phyloP scores from a whole-genome alignment of 2,329 filamentous ascomycete genomes.

The Fusarium tricinctum region DNA sequence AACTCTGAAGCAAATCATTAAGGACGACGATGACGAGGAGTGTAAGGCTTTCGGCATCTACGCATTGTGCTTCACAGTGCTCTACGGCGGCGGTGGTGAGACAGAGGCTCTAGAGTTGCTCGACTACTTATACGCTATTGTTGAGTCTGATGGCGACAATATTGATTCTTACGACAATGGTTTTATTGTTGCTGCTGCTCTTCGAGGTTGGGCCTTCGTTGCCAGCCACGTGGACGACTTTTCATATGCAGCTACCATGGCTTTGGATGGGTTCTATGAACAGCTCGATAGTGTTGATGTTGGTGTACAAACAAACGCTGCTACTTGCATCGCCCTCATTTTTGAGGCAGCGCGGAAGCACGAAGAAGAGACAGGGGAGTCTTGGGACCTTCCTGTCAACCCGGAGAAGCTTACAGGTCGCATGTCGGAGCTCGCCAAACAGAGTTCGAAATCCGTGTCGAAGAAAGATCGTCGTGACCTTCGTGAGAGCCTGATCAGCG shows the following conservation, averaged over 20 bases:
- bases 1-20: slow-evolving; percentile 55
- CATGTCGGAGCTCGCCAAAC: slow-evolving; percentile 62
- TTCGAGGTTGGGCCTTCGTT: slow-evolving; percentile 84
- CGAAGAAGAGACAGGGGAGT: slow-evolving; percentile 64
- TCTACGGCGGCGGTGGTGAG: slow-evolving; percentile 80
- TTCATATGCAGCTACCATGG: slow-evolving; percentile 76
- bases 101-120: slow-evolving; percentile 79
- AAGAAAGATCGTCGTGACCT: slow-evolving; percentile 64
- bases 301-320: slow-evolving; percentile 81
- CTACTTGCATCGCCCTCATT: slow-evolving; percentile 83
- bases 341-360: slow-evolving; percentile 76
- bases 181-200: slow-evolving; percentile 78
- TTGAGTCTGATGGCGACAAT: slow-evolving; percentile 82
- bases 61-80: slow-evolving; percentile 77
- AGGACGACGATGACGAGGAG: slow-evolving; percentile 73
- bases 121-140: slow-evolving; percentile 81
- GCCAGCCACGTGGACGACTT: slow-evolving; percentile 83
- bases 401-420: slow-evolving; percentile 63
- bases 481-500: slow-evolving; percentile 64
- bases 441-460: slow-evolving; percentile 64
- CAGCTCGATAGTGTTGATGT: slow-evolving; percentile 83
- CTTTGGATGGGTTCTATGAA: slow-evolving; percentile 85
- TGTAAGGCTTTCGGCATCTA: slow-evolving; percentile 79
- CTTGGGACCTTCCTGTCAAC: slow-evolving; percentile 65
- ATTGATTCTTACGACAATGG: slow-evolving; percentile 79